Percentiles rank a stretch among this genome's conserved stretches.
These are phyloP conservation scores for Viridothelium virens DNA, from an alignment of 495 filamentous ascomycete species.

Conservation along the genomic window DNA sequence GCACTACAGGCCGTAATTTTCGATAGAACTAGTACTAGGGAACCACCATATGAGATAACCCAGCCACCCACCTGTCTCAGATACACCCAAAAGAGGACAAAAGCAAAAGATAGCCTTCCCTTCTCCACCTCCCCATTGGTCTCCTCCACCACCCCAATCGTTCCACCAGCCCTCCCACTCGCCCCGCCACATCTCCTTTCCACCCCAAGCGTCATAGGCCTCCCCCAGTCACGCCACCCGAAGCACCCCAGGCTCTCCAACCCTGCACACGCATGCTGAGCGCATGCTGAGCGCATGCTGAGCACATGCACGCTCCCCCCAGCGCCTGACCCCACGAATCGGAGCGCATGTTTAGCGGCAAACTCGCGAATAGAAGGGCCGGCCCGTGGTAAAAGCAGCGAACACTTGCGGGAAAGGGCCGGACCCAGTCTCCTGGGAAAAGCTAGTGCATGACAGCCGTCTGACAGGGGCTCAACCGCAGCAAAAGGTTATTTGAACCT, in stretches of 20 bases:
- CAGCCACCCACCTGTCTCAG: neutral
- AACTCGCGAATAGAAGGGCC: too few species aligned
- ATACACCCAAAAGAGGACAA: neutral
- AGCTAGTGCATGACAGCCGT: neutral
- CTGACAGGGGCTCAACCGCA: neutral
- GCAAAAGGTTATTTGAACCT: conserved; percentile 4
- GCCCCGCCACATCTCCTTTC: neutral
- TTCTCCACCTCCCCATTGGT: neutral
- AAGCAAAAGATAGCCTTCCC: neutral
- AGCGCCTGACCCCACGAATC: neutral
- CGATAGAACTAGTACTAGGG: too few species aligned
- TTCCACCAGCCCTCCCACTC: neutral
- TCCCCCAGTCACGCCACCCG: neutral
- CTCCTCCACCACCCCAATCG: neutral
- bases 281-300: neutral
- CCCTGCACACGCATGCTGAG: neutral
- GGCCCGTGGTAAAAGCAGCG: too few species aligned
- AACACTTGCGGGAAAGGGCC: too few species aligned
- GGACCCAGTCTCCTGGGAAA: too few species aligned
- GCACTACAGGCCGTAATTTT: neutral
- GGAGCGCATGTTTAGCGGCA: neutral
- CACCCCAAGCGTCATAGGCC: neutral
- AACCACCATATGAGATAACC: neutral
- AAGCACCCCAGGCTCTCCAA: neutral
- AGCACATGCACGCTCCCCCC: neutral